Evolutionary conservation across 2,329 filamentous ascomycete species (phyloP), one percentile per base, ranked within the genome.

Genomic region (Amauroascus niger): DNA sequence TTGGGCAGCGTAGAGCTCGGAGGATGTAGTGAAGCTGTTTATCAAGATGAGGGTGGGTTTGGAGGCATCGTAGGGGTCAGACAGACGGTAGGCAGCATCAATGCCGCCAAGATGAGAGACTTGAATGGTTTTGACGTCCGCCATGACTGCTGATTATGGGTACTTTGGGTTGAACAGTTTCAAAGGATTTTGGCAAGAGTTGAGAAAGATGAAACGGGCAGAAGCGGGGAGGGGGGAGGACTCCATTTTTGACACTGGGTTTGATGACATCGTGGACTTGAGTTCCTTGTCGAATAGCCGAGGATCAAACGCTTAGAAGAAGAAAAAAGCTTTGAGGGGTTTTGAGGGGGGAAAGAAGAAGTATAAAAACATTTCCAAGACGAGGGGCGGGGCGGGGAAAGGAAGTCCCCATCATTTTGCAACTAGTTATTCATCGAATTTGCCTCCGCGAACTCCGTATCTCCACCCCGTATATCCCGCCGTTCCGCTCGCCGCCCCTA

Each of bases 21-120:
- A 69, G 0, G 71, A 69, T n/a, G 73, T 79, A 39, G 69, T 74
- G 64, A 79, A 77, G 24, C 71, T 73, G 60, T 79, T 77, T 54
- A 79, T 66, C 9, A 79, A 65, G 4, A 79, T 67, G 14, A 76
- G 63, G 0, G 76, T 79, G 3, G 76, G 76, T 59, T 78, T 79
- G 30, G 65, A 63, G 3, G 73, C 62, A 66, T 83, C 77, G 54
- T 75, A 68, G 11, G 59, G 40, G 54, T 69, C 64, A 53, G 72
- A 65, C 61, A 74, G 71, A 51, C 73, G 69, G 60, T 77, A 78
- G 22, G 70, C 71, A 37, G 69, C 76, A 8, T 71, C 66, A 55
- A 74, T 77, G 59, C 75, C 76, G 35, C 74, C 74, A 3, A 79
- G 67, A 60, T 78, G 76, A 39, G 76, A 69, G 40, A 79, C 74